These are phyloP conservation scores for Didymella keratinophila DNA, from an alignment of 2,329 filamentous ascomycete species.

Conservation along the genomic window DNA sequence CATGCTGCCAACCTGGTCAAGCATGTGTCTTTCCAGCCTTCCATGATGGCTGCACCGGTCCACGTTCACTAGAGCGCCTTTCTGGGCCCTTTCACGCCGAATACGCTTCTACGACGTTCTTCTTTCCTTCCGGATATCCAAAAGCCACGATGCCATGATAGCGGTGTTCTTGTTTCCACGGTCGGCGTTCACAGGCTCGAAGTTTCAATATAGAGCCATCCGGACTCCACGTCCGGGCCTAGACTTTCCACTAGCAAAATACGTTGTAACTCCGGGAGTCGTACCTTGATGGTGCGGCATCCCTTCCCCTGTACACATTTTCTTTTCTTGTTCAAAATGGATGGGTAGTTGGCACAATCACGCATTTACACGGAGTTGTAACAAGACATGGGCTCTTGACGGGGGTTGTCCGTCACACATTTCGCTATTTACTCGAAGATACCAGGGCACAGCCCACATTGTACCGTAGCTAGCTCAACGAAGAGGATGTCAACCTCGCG, in stretches of 20 bases:
- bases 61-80: conserved; percentile 44
- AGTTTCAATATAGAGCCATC: conserved; percentile 46
- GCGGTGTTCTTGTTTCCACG: conserved; percentile 34
- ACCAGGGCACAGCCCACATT: conserved; percentile 50
- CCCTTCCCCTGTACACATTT: conserved; percentile 29
- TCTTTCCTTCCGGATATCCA: conserved; percentile 35
- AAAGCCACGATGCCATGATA: conserved; percentile 52
- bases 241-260: conserved; percentile 38
- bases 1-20: conserved; percentile 52
- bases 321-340: conserved; percentile 19
- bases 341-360: conserved; percentile 18
- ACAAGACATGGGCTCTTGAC: conserved; percentile 23
- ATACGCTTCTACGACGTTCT: conserved; percentile 46
- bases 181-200: conserved; percentile 41
- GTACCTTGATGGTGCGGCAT: conserved; percentile 45
- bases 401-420: conserved; percentile 34
- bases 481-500: conserved; percentile 26
- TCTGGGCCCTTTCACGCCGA: conserved; percentile 24
- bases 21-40: conserved; percentile 52
- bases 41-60: conserved; percentile 48
- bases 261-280: conserved; percentile 40
- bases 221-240: conserved; percentile 30
- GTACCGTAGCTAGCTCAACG: conserved; percentile 43
- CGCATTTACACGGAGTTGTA: conserved; percentile 36
- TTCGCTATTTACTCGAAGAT: conserved; percentile 44